Percentiles rank a stretch among this genome's conserved stretches.
Conservation (phyloP, 306 rosid genomes). For the Dalbergia oliveri region DNA sequence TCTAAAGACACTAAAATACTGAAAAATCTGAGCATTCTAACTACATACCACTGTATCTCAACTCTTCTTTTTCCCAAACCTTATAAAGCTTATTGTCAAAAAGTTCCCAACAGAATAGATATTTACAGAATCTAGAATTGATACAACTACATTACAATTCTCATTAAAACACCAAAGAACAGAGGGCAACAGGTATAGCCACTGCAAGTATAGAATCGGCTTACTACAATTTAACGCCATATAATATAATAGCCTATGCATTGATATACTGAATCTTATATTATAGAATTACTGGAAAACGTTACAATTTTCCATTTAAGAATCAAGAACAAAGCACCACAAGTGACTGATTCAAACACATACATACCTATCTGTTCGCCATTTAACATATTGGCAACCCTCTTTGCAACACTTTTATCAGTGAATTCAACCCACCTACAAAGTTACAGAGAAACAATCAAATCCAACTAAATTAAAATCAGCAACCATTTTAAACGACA, state of each 20-base stretch:
- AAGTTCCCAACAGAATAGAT: not conserved
- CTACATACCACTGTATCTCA: not conserved
- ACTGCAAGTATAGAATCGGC: constrained; percentile 1
- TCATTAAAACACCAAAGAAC: constrained; percentile 1
- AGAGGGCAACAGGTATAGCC: not conserved
- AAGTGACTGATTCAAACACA: not conserved
- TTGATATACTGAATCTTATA: not conserved
- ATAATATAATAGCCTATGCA: not conserved
- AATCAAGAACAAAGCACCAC: constrained; percentile 1
- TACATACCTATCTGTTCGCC: constrained; percentile 96
- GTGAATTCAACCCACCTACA: constrained; percentile 92
- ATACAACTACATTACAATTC: not conserved
- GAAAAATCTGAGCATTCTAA: not conserved
- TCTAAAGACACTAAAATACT: not conserved
- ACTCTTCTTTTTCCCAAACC: not conserved
- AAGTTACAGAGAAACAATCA: constrained; percentile 32
- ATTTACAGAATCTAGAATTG: not conserved
- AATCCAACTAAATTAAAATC: not conserved
- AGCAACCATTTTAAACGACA: not conserved
- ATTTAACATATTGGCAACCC: constrained; percentile 80
- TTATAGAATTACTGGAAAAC: not conserved
- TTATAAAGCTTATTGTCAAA: not conserved
- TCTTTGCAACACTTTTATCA: constrained; percentile 79
- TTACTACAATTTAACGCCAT: constrained; percentile 9
- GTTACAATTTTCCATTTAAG: not conserved